Evolutionary conservation across 2,329 filamentous ascomycete species (phyloP), one percentile per base, ranked within the genome.

Genomic region (Malbranchea zuffiana): DNA sequence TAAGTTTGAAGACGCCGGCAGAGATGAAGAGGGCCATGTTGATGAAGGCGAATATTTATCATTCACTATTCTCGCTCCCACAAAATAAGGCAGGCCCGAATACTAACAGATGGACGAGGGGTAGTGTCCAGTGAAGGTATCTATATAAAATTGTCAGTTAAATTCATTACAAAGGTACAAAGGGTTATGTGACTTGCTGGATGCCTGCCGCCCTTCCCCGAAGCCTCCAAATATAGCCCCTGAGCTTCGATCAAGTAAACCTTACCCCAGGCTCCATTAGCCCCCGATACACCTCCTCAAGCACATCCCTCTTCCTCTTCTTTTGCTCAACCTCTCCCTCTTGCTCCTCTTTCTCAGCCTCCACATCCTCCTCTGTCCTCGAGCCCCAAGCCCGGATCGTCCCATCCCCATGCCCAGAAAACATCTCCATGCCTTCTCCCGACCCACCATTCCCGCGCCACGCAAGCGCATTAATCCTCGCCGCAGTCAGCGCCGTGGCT

Each of bases 371-470:
- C 1, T 65, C 59, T 4, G 74, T 60, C 23, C 65, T 63, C 2
- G 83, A 81, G 47, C 71, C 69, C 86, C 88, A 95, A 3, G 74
- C 74, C 29, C 80, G 72, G 40, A 96, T 88, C 35, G 79, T 80
- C 0, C 88, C 88, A 53, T 95, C 85, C 3, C 79, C 69, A 50
- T 94, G 85, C 2, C 78, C 80, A 36, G 84, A 90, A 60, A 85
- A 92, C 40, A 95, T 71, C 46, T 80, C 77, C 1, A 79, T 55
- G 0, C 75, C 76, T 39, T 70, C 60, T 5, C 67, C 67, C 3
- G 68, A 68, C 1, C 65, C 63, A 10, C 71, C 69, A 15, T 71
- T 68, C 20, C 83, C 82, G 23, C 75, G 65, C 85, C 86, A 95
- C 1, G 74, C 78, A 16, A 95, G 67, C 36, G 72, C 73, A 10